Base-by-base conservation (phyloP, 805 yeast genomes). In the Monosporozyma yasuniensis region DNA sequence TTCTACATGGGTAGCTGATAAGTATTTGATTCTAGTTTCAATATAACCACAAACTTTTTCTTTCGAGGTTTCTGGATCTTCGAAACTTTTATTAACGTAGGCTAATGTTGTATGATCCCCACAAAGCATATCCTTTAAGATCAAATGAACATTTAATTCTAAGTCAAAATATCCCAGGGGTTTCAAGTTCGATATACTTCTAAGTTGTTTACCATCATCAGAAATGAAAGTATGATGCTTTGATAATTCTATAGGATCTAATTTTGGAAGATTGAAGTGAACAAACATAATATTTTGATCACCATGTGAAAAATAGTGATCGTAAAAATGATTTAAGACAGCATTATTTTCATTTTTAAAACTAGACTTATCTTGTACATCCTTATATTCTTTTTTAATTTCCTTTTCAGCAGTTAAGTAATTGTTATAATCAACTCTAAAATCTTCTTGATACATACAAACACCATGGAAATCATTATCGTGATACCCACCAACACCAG, bases 361-460 rank as follows among this genome's bases (percentile, higher is more conserved):
- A 11, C n/a, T 30, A 14, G 21, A 10, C 12, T 12, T 12, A n/a
- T n/a, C n/a, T n/a, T n/a, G n/a, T 2, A 25, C 19, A 14, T 30
- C 18, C 6, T 14, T 22, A 23, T 34, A 23, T 23, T 44, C 23
- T 6, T 10, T 11, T 4, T 16, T 12, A 8, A 57, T 48, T 2
- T 46, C 51, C 4, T 38, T 45, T 10, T 35, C 43, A 5, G 66
- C 64, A 4, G 43, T 16, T 10, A 52, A 34, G 39, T 54, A 54
- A 25, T 54, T 57, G 23, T 54, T 50, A 50, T 70, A 79, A 63
- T 86, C 95, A 42, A 75, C 75, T n/a, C 73, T 64, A 2, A 90
- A 87, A 60, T 83, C 80, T 53, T 72, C 78, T 64, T 87, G 95
- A 4, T 84, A 82, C 88, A 86, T 86, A 2, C 85, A 87, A 9